Conservation (phyloP, 176 grass and related monocot species). For the Musa schizocarpa region DNA sequence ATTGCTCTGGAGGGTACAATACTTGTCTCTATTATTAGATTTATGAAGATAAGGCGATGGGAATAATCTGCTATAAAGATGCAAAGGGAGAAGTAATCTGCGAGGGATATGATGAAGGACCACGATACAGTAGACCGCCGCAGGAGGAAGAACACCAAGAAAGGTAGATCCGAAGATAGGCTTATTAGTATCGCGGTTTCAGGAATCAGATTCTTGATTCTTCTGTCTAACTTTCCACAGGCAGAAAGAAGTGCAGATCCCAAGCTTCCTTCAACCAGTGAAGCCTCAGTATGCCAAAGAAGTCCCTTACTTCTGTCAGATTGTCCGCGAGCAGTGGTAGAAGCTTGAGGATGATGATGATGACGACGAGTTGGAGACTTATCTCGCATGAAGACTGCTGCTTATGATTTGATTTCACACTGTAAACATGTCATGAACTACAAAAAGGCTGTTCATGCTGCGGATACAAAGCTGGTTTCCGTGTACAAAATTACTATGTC, state of each 20-base stretch:
- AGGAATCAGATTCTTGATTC: not conserved
- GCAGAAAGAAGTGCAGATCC: not conserved
- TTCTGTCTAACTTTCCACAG: not conserved
- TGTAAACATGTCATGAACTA: no score
- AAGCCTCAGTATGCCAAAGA: not conserved
- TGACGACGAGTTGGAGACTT: no score
- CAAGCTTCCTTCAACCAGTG: not conserved
- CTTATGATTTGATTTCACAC: no score
- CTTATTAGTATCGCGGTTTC: not conserved
- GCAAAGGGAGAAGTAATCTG: conserved; percentile 1
- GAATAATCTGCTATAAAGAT: conserved; percentile 6
- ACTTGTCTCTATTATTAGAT: not conserved
- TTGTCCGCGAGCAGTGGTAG: no score
- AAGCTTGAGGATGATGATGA: no score
- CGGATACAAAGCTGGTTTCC: no score
- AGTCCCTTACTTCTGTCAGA: no score
- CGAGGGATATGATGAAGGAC: conserved; percentile 5
- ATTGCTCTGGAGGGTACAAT: no score
- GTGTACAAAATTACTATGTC: no score
- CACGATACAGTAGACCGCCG: not conserved
- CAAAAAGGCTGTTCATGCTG: no score
- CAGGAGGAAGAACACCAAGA: not conserved
- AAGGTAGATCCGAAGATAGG: not conserved
- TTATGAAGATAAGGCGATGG: conserved; percentile 9
- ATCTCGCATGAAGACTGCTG: no score